phyloP scores from a whole-genome alignment of 768 basidiomycete species.

The Myochromella boudieri region DNA sequence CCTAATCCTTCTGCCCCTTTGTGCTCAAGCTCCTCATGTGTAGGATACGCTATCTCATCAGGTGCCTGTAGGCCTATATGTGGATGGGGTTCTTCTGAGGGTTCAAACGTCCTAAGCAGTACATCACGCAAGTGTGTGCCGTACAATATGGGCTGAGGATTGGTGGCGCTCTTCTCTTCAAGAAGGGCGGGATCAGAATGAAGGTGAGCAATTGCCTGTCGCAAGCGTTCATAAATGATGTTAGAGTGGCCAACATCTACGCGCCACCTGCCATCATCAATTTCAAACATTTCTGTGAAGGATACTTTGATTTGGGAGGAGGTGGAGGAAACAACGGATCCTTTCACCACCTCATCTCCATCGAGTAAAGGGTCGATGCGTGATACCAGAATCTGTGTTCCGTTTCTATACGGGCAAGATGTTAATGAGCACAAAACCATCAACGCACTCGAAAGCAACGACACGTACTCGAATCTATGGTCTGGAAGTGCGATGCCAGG shows the following conservation, averaged over 20 bases:
- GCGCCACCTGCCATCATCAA: conserved; percentile 56
- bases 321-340: conserved; percentile 51
- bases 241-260: conserved; percentile 73
- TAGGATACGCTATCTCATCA: conserved; percentile 37
- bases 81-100: conserved; percentile 25
- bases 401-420: conserved; percentile 48
- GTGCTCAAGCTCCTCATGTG: conserved; percentile 38
- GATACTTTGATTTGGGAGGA: conserved; percentile 55
- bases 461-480: conserved; percentile 68
- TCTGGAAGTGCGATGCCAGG: conserved; percentile 63
- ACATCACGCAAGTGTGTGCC: conserved; percentile 77
- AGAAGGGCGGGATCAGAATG: conserved; percentile 49
- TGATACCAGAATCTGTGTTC: conserved; percentile 67
- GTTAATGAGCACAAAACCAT: not conserved
- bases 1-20: conserved; percentile 12
- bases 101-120: conserved; percentile 58
- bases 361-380: conserved; percentile 54
- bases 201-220: conserved; percentile 58
- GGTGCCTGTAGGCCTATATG: conserved; percentile 36
- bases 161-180: conserved; percentile 30
- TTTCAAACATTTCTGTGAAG: conserved; percentile 47
- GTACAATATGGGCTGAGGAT: conserved; percentile 54
- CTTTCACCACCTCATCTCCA: conserved; percentile 48
- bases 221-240: conserved; percentile 68
- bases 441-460: not conserved